Percentiles rank a stretch among this genome's conserved stretches.
phyloP scores from a whole-genome alignment of 2,329 filamentous ascomycete genomes.

The Colletotrichum tabaci region DNA sequence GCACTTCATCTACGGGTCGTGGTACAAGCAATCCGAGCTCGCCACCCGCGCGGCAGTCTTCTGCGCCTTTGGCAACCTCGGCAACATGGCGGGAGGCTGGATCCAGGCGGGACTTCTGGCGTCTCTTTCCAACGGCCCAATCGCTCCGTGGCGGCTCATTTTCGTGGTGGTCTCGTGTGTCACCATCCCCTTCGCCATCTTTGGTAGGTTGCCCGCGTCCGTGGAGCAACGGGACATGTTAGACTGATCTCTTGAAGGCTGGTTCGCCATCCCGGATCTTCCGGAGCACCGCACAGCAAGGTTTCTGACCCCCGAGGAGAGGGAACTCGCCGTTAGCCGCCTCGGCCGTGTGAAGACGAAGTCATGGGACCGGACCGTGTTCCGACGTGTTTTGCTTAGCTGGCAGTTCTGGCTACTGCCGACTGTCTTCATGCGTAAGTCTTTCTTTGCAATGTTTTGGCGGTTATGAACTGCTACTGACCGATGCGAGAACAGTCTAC shows the following conservation, averaged over 20 bases:
- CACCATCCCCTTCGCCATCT: slow-evolving; percentile 58
- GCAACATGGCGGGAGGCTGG: slow-evolving; percentile 61
- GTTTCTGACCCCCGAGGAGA: slow-evolving; percentile 54
- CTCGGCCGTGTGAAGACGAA: slow-evolving; percentile 50
- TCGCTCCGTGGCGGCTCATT: slow-evolving; percentile 60
- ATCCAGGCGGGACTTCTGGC: slow-evolving; percentile 59
- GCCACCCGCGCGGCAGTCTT: slow-evolving; percentile 58
- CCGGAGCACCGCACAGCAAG: slow-evolving; percentile 58
- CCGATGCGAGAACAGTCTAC: slow-evolving; percentile 49
- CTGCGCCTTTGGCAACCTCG: slow-evolving; percentile 59
- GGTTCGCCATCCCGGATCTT: slow-evolving; percentile 61
- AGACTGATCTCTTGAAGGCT: slow-evolving; percentile 49
- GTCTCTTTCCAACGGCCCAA: slow-evolving; percentile 51
- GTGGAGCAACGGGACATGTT: background rate
- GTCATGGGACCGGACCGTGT: slow-evolving; percentile 21
- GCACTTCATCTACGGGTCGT: slow-evolving; percentile 60
- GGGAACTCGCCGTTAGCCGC: slow-evolving; percentile 54
- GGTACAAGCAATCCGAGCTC: slow-evolving; percentile 60
- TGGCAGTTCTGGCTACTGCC: slow-evolving; percentile 64
- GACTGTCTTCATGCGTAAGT: slow-evolving; percentile 60
- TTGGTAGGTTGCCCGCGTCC: slow-evolving; percentile 48
- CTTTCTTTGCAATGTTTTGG: background rate
- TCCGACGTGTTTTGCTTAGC: slow-evolving; percentile 48
- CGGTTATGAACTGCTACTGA: background rate
- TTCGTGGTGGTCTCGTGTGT: slow-evolving; percentile 60